phyloP scores from a whole-genome alignment of 768 basidiomycete species.

The Mycena rebaudengoi region DNA sequence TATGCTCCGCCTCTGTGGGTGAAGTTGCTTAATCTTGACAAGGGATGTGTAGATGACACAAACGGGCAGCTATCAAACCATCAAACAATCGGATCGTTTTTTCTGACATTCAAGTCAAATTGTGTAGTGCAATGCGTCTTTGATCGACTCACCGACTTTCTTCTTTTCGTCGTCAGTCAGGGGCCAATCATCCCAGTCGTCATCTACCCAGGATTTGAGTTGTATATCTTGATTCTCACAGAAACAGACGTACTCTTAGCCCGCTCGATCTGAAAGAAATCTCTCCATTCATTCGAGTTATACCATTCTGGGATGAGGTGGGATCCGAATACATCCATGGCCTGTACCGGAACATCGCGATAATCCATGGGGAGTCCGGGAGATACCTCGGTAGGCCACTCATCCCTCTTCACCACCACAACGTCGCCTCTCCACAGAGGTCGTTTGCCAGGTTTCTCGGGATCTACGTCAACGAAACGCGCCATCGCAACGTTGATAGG shows the following conservation, averaged over 20 bases:
- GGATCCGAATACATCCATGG: background rate
- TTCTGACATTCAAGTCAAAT: background rate
- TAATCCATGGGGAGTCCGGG: constrained; percentile 14
- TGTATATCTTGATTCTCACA: background rate
- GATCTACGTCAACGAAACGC: background rate
- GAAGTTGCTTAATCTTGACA: background rate
- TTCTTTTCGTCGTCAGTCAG: background rate
- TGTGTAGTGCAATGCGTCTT: background rate
- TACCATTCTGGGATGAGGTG: background rate
- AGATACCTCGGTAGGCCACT: background rate
- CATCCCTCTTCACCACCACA: constrained; percentile 2
- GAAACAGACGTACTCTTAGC: background rate
- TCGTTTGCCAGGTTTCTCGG: constrained; percentile 1
- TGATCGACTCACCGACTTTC: background rate
- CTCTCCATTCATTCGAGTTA: background rate
- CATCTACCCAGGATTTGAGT: background rate
- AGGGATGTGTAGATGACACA: background rate
- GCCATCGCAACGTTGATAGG: constrained; percentile 9
- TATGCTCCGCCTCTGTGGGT: constrained; percentile 2
- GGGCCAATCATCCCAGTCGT: background rate
- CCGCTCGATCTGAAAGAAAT: background rate
- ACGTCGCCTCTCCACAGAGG: constrained; percentile 15
- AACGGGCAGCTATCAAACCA: background rate
- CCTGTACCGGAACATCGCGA: background rate
- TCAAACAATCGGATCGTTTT: constrained; percentile 1